phyloP scores from a whole-genome alignment of 306 rosid genomes.

The Cucurbita moschata region DNA sequence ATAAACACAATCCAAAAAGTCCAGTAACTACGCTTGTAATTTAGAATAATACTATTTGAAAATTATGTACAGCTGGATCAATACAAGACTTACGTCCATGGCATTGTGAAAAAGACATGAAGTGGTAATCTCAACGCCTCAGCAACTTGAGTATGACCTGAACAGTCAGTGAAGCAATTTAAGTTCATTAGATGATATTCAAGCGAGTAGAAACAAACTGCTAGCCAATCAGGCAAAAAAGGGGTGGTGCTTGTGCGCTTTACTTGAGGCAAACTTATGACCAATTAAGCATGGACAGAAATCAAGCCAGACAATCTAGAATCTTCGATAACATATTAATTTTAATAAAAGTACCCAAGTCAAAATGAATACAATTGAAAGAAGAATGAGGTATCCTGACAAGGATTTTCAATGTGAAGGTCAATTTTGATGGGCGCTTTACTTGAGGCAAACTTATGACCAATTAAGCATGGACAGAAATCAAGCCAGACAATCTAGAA shows the following conservation, averaged over 20 bases:
- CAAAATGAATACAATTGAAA: no score
- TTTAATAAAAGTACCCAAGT: no score
- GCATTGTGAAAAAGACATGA: conserved; percentile 91
- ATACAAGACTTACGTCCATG: conserved; percentile 88
- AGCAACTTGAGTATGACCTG: conserved; percentile 89
- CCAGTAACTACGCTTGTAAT: not conserved
- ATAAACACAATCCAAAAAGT: not conserved
- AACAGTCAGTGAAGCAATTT: conserved; percentile 20
- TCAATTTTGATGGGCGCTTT: no score
- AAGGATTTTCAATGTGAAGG: no score
- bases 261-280: no score
- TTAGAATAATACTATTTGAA: not conserved
- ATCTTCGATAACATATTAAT: no score
- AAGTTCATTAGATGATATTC: conserved; percentile 5
- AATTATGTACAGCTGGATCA: not conserved
- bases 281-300: no score
- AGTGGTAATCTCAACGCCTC: conserved; percentile 60
- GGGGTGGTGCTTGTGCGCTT: not conserved
- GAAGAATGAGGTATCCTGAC: no score
- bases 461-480: not conserved
- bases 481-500: not conserved
- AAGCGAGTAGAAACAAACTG: not conserved
- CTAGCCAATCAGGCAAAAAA: not conserved
- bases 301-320: no score
- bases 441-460: not conserved